phyloP scores from a whole-genome alignment of 1,284 basidiomycete species.

The Microbotryum intermedium region DNA sequence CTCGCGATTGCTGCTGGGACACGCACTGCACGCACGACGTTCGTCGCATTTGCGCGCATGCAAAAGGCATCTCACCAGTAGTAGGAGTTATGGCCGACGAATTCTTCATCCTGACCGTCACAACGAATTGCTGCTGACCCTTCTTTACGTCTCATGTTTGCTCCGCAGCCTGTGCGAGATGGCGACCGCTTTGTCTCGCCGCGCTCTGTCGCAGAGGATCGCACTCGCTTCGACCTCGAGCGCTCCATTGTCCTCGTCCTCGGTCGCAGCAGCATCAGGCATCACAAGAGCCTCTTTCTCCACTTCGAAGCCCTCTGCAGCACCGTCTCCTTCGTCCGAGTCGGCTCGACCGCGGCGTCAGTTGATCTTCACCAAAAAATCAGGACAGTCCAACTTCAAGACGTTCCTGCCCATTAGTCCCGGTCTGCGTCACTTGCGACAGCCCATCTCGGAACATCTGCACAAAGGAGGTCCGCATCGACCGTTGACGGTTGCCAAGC shows the following conservation, averaged over 20 bases:
- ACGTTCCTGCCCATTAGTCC: slow-evolving; percentile 83
- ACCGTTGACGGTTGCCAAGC: slow-evolving; percentile 70
- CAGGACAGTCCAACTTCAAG: slow-evolving; percentile 51
- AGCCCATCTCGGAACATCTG: slow-evolving; percentile 70
- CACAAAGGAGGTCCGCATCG: slow-evolving; percentile 75
- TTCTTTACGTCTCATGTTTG: too few species aligned
- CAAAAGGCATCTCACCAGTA: too few species aligned
- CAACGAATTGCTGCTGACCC: too few species aligned
- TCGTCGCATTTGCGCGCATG: too few species aligned
- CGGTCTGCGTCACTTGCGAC: slow-evolving; percentile 74
- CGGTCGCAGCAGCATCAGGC: background rate
- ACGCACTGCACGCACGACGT: too few species aligned
- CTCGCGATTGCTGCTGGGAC: too few species aligned
- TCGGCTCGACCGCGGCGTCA: slow-evolving; percentile 11
- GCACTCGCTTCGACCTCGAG: background rate
- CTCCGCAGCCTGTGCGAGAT: too few species aligned
- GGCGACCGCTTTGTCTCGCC: background rate
- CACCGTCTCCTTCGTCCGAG: background rate
- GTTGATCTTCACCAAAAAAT: slow-evolving; percentile 23
- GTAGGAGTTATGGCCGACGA: too few species aligned
- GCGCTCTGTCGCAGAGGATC: background rate
- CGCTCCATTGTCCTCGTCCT: background rate
- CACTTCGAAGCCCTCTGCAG: slow-evolving; percentile 1
- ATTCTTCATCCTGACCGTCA: too few species aligned
- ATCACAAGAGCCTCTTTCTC: slow-evolving; percentile 1